Conservation (phyloP, 73 alveolate genomes). For the Paramecium bursaria region DNA sequence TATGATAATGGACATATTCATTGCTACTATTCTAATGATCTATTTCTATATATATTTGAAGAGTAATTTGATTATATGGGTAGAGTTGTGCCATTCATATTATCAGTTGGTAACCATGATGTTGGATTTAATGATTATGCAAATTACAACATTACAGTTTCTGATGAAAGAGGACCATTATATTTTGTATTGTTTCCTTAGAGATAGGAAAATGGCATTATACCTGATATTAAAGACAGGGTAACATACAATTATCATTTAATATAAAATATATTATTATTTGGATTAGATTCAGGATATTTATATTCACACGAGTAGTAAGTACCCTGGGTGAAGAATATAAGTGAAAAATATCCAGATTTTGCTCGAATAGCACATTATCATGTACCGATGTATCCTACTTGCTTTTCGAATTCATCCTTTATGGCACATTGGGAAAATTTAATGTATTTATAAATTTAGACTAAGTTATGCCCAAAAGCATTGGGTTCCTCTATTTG, state of each 20-base stretch:
- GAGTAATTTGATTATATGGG: not conserved
- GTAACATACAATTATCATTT: conserved; percentile 56
- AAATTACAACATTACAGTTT: not conserved
- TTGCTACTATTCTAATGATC: conserved; percentile 66
- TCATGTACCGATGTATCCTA: conserved; percentile 73
- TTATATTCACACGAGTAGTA: conserved; percentile 52
- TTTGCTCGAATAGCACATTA: conserved; percentile 53
- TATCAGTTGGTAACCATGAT: conserved; percentile 73
- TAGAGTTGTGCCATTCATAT: conserved; percentile 64
- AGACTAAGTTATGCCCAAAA: not conserved
- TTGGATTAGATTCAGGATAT: conserved; percentile 69
- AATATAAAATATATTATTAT: conserved; percentile 22
- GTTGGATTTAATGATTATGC: conserved; percentile 60
- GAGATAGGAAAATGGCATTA: conserved; percentile 42
- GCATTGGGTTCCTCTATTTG: conserved; percentile 72
- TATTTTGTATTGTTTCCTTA: conserved; percentile 66
- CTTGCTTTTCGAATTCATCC: not conserved
- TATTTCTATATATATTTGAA: conserved; percentile 41
- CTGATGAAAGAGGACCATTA: conserved; percentile 42
- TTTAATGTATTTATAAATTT: not conserved
- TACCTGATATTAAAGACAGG: conserved; percentile 46
- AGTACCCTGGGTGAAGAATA: conserved; percentile 42
- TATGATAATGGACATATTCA: conserved; percentile 63
- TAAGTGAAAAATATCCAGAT: not conserved
- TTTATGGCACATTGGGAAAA: conserved; percentile 32